phyloP scores from a whole-genome alignment of 2,329 filamentous ascomycete genomes.

The Mycogone perniciosa region DNA sequence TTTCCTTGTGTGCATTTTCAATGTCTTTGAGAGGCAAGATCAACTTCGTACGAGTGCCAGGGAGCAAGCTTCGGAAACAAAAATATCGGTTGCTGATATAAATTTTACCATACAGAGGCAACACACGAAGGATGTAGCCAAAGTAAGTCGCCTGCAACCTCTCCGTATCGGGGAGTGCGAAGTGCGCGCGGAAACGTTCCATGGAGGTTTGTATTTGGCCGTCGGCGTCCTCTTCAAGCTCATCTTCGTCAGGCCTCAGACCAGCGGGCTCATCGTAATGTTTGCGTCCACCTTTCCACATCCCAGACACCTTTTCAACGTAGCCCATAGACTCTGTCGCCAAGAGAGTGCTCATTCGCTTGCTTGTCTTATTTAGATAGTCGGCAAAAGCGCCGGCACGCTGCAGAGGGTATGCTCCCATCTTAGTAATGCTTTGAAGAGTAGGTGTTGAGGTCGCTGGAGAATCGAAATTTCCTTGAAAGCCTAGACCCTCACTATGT shows the following conservation, averaged over 20 bases:
- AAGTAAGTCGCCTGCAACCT: constrained; percentile 85
- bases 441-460: constrained; percentile 33
- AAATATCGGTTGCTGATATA: constrained; percentile 85
- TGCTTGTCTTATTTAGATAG: constrained; percentile 72
- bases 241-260: constrained; percentile 49
- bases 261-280: constrained; percentile 68
- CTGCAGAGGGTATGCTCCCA: constrained; percentile 73
- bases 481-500: constrained; percentile 24
- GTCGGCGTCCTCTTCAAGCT: constrained; percentile 51
- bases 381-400: constrained; percentile 76
- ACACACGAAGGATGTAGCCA: constrained; percentile 79
- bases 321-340: constrained; percentile 94
- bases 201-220: constrained; percentile 59
- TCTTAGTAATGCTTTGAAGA: constrained; percentile 48
- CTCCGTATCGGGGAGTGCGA: constrained; percentile 79
- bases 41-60: constrained; percentile 84
- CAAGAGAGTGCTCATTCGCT: constrained; percentile 73
- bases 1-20: constrained; percentile 90
- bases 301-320: constrained; percentile 91
- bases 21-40: constrained; percentile 87
- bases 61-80: constrained; percentile 87
- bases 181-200: constrained; percentile 83
- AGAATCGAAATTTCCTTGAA: constrained; percentile 19
- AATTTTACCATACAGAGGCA: constrained; percentile 93
- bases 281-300: constrained; percentile 87